These are phyloP conservation scores for Massospora cicadina DNA, from an alignment of 371 early-diverging fungal species.

Conservation along the genomic window DNA sequence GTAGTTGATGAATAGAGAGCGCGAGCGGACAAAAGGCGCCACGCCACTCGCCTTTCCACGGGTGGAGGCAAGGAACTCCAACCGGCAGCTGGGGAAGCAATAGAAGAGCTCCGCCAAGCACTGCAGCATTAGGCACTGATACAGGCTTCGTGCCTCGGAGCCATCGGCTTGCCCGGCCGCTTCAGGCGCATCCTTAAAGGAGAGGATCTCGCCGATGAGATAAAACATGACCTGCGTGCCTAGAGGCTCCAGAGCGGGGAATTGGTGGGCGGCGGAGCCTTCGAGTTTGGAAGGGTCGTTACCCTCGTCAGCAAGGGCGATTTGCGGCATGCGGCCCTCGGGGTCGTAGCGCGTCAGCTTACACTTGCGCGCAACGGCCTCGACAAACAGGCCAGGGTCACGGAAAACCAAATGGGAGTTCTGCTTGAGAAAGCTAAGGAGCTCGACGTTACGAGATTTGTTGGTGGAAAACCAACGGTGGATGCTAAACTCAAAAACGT, in stretches of 20 bases:
- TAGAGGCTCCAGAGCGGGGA: background rate
- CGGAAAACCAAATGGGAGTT: constrained; percentile 57
- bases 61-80: constrained; percentile 31
- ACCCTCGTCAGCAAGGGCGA: constrained; percentile 17
- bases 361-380: constrained; percentile 42
- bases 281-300: background rate
- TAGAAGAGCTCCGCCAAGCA: constrained; percentile 65
- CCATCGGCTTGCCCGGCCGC: background rate
- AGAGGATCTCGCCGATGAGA: background rate
- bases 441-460: constrained; percentile 48
- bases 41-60: constrained; percentile 17
- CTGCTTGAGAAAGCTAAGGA: constrained; percentile 46
- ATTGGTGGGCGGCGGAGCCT: background rate
- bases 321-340: constrained; percentile 28
- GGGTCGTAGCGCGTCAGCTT: constrained; percentile 41
- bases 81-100: constrained; percentile 68
- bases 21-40: constrained; percentile 12
- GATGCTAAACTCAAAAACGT: constrained; percentile 59
- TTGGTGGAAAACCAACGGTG: constrained; percentile 50
- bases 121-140: constrained; percentile 71
- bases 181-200: background rate
- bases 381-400: constrained; percentile 44
- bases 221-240: background rate
- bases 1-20: constrained; percentile 25
- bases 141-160: constrained; percentile 11